phyloP scores from a whole-genome alignment of 176 grass and related monocot species.

The Cymbopogon citratus region DNA sequence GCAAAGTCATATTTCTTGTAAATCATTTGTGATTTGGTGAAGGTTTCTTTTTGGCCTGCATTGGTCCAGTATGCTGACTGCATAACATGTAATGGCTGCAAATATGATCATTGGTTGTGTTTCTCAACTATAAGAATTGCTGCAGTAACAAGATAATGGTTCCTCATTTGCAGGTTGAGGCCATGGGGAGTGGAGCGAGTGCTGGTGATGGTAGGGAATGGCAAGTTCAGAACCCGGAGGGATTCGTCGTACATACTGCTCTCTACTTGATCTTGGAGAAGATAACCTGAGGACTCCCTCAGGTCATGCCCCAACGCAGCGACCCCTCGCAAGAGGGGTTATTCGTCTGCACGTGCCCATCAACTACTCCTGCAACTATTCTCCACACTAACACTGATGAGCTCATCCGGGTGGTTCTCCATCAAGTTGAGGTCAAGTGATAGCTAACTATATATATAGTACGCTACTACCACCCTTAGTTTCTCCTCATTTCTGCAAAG shows the following conservation, averaged over 20 bases:
- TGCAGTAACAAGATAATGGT: not conserved
- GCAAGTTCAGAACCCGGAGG: not conserved
- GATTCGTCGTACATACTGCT: constrained; percentile 6
- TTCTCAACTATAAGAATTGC: not conserved
- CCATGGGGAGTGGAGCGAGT: constrained; percentile 15
- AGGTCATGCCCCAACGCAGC: constrained; percentile 25
- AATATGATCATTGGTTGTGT: not conserved
- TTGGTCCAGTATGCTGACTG: not conserved
- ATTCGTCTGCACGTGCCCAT: constrained; percentile 60
- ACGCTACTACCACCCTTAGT: not conserved
- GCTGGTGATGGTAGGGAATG: not conserved
- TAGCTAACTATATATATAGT: constrained; percentile 27
- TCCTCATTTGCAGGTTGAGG: not conserved
- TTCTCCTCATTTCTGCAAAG: not conserved
- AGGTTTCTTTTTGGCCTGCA: not conserved
- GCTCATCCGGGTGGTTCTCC: constrained; percentile 12
- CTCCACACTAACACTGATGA: constrained; percentile 47
- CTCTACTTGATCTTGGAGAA: not conserved
- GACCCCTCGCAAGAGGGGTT: constrained; percentile 23
- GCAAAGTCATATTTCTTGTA: not conserved
- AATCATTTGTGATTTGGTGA: not conserved
- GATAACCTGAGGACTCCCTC: constrained; percentile 13
- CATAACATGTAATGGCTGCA: not conserved
- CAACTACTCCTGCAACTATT: constrained; percentile 55
- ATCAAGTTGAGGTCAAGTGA: no score